phyloP scores from a whole-genome alignment of 805 yeast genomes.

The Kregervanrija delftensis region DNA sequence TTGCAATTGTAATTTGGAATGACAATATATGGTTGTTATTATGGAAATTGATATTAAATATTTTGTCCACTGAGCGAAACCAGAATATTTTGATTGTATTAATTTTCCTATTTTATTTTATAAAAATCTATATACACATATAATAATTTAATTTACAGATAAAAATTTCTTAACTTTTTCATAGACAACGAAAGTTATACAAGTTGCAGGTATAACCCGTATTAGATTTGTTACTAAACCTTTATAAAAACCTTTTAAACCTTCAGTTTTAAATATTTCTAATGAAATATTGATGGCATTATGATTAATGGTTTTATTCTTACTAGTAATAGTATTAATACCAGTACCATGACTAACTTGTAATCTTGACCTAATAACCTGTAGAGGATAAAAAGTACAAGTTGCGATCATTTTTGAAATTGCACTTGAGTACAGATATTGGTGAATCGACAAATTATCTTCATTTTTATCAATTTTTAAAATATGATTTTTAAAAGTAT shows the following conservation, averaged over 20 bases:
- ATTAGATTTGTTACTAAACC: conserved; percentile 75
- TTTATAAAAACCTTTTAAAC: conserved; percentile 67
- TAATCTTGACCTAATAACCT: conserved; percentile 69
- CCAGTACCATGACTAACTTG: conserved; percentile 40
- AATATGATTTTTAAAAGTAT: conserved; percentile 50
- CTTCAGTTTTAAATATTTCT: conserved; percentile 42
- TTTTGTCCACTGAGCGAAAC: no score
- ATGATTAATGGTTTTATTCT: no score
- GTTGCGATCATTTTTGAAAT: conserved; percentile 64
- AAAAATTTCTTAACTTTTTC: conserved; percentile 45
- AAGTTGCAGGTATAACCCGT: conserved; percentile 88
- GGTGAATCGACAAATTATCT: conserved; percentile 35
- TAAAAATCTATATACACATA: no score
- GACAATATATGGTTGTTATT: neutral
- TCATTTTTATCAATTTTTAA: conserved; percentile 6
- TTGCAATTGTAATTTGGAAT: neutral
- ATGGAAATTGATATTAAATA: no score
- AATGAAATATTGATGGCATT: conserved; percentile 28
- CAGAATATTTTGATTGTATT: no score
- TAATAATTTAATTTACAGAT: neutral
- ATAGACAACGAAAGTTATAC: conserved; percentile 81
- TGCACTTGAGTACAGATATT: conserved; percentile 63
- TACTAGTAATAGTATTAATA: conserved; percentile 4
- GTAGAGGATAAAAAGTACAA: conserved; percentile 71
- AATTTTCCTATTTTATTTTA: no score